A percentile compares a stretch with the other conserved stretches of the same genome.
Conservation (phyloP, 192 early-diverging fungal species). For the Oehlia diaphana region DNA sequence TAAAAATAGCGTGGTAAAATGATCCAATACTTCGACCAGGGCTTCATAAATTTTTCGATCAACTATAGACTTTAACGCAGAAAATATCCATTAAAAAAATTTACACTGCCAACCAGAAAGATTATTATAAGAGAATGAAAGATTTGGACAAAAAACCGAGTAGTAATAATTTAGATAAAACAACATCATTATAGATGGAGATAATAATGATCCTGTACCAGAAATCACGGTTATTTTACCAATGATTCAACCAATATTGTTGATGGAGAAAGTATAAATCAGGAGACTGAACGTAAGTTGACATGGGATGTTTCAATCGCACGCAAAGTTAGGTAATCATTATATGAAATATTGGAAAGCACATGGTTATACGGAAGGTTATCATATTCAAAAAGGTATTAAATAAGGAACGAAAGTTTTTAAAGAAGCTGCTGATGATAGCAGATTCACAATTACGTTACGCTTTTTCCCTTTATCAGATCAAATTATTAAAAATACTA, state of each 20-base stretch:
- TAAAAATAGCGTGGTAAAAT: not conserved
- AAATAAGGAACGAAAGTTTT: conserved; percentile 19
- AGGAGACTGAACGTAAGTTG: not conserved
- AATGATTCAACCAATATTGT: conserved; percentile 4
- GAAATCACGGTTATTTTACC: not conserved
- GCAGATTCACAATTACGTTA: too few relatives aligned
- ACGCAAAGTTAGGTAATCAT: conserved; percentile 8
- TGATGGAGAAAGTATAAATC: not conserved
- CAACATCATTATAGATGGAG: not conserved
- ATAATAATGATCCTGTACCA: not conserved
- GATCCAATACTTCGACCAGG: not conserved
- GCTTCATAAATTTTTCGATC: not conserved
- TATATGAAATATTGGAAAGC: conserved; percentile 24
- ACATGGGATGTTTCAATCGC: conserved; percentile 21
- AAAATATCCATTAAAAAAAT: not conserved
- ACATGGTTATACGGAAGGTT: conserved; percentile 25
- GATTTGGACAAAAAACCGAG: not conserved
- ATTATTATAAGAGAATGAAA: not conserved
- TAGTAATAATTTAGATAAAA: not conserved
- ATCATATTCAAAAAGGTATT: not conserved
- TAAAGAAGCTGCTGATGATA: conserved; percentile 20
- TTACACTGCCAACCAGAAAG: not conserved
- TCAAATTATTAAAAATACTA: conserved; percentile 3
- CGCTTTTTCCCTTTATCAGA: not conserved
- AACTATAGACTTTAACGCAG: not conserved